Conservation (phyloP, 2,329 filamentous ascomycete genomes). For the Conoideocrella luteorostrata region DNA sequence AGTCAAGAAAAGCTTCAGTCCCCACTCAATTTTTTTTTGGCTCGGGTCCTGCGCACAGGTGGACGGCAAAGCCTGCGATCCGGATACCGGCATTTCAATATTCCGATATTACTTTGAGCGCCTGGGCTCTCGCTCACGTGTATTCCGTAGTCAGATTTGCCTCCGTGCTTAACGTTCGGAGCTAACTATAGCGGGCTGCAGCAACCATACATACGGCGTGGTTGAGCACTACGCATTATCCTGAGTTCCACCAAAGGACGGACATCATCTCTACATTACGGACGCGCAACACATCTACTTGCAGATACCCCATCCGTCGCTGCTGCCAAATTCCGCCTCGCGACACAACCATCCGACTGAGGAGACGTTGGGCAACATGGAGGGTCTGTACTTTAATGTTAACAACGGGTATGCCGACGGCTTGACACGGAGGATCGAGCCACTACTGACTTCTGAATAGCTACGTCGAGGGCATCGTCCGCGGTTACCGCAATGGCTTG, state of each 20-base stretch:
- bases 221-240: background rate
- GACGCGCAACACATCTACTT: background rate
- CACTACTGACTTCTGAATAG: conserved; percentile 41
- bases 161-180: too few species aligned
- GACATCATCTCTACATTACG: background rate
- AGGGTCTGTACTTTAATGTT: conserved; percentile 90
- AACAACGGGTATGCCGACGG: conserved; percentile 67
- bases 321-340: background rate
- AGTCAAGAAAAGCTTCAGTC: conserved; percentile 26
- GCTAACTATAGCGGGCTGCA: too few species aligned
- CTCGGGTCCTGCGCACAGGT: conserved; percentile 19
- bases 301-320: background rate
- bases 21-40: conserved; percentile 37
- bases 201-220: too few species aligned
- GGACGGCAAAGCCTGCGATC: conserved; percentile 13
- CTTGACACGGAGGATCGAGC: conserved; percentile 11
- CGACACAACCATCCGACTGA: background rate
- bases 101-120: conserved; percentile 15
- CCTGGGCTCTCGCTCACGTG: conserved; percentile 16
- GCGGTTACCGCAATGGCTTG: conserved; percentile 91
- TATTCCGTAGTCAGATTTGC: conserved; percentile 2
- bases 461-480: conserved; percentile 95
- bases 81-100: conserved; percentile 19
- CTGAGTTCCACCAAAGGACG: too few species aligned
- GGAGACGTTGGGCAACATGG: conserved; percentile 48